Evolutionary conservation across 2,329 filamentous ascomycete species (phyloP).

Genomic region (Aspergillus sp.): DNA sequence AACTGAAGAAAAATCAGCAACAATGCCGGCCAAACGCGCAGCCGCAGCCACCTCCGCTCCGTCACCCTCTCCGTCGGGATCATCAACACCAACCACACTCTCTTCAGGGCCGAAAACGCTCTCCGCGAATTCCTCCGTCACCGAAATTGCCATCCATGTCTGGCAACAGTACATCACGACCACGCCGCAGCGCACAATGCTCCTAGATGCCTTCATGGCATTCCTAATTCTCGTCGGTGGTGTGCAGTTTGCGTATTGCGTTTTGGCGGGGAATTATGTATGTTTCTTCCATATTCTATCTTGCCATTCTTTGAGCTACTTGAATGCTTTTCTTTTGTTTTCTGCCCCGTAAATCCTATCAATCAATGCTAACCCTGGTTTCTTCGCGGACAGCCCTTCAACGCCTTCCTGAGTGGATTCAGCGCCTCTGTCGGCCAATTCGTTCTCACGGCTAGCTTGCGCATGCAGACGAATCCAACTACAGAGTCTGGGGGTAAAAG

Average conservation of each 20-base stretch:
- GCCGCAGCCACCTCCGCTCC: conserved; percentile 50
- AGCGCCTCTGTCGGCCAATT: conserved; percentile 94
- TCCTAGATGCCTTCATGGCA: conserved; percentile 85
- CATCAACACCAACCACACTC: conserved; percentile 16
- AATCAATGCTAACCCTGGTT: background rate
- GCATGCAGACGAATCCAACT: conserved; percentile 78
- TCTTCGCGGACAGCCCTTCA: conserved; percentile 72
- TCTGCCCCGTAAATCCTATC: background rate
- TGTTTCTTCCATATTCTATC: conserved; percentile 39
- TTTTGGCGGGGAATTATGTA: conserved; percentile 92
- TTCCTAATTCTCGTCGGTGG: conserved; percentile 83
- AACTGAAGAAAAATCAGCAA: background rate
- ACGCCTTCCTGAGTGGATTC: conserved; percentile 96
- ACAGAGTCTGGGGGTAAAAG: background rate
- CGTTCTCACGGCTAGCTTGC: conserved; percentile 84
- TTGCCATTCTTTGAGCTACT: background rate
- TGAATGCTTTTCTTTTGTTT: background rate
- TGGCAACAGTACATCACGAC: conserved; percentile 75
- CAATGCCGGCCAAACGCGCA: conserved; percentile 11
- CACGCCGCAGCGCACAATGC: conserved; percentile 87
- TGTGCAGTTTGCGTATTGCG: conserved; percentile 92
- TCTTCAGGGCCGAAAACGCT: conserved; percentile 37
- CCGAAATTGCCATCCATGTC: conserved; percentile 67
- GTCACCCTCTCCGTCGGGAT: conserved; percentile 51
- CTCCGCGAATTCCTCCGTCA: conserved; percentile 39